Evolutionary conservation across 2,329 filamentous ascomycete genomes (phyloP), one percentile per base, ranked within the genome.

Genomic region (Pseudocercospora ulei): DNA sequence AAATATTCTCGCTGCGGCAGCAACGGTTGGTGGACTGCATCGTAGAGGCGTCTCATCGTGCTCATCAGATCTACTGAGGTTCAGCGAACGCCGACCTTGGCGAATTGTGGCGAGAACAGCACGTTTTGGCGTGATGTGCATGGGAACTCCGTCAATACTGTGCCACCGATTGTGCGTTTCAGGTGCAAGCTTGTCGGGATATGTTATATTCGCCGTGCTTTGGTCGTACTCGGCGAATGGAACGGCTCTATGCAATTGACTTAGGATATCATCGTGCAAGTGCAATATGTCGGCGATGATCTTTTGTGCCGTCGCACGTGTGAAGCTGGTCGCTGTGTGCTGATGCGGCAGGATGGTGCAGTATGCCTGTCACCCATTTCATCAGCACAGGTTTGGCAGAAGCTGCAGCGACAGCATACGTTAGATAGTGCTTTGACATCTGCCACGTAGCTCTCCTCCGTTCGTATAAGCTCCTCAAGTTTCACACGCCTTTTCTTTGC

Each of bases 341-440:
- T 53, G 48, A 20, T 57, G 51, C 2, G 55, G 52, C 8, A 61
- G 45, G 7, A 62, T 53, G 34, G 65, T 67, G 50, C 67, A 68
- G 54, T 65, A 64, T 37, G 63, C 63, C 64, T 58, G 47, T 20
- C 7, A 9, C 11, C 13, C 12, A 12, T 7, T 22, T 9, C 8
- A 20, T 37, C 13, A 39, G 42, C 26, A 27, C n/a, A 30, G 18
- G 22, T 23, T n/a, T 9, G 6, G 9, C 12, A 37, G 13, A 5
- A 7, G 28, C 12, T n/a, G 17, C 12, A 39, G 16, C n/a, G 9
- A 18, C 19, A 12, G 40, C 76, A 57, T 65, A 88, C 87, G 62
- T 92, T 86, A 58, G 82, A 80, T 43, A 96, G 67, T 49, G 90
- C 85, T 52, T 84, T 84, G 41, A 96, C 63, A 54, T 94, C 88